Base-by-base conservation (phyloP, 2,329 filamentous ascomycete genomes). In the Biscogniauxia marginata region DNA sequence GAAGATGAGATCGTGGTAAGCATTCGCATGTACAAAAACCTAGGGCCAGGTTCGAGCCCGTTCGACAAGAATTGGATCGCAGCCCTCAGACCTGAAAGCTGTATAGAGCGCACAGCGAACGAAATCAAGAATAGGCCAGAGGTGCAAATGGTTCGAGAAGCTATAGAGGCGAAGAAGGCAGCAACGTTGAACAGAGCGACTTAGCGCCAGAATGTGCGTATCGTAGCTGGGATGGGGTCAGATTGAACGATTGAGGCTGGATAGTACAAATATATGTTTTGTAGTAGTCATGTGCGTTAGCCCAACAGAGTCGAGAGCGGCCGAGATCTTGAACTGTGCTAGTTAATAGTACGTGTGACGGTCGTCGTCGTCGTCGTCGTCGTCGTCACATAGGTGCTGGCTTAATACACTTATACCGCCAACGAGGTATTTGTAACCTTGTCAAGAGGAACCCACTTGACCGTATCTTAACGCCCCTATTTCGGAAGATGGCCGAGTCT, bases 11-110 rank as follows among this genome's bases (percentile, higher is more conserved):
- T 62, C 24, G 49, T 54, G 34, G 58, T 60, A 3, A 18, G 53
- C 22, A 22, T 60, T 19, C 46, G 24, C 21, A 43, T 56, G n/a
- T 62, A 47, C 47, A 62, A 56, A 39, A 51, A 60, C 21, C 55
- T 60, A 19, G 54, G 58, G 21, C 49, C 53, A 19, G 54, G 47
- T 20, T 39, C 18, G 19, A 20, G n/a, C 39, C 54, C 58, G 20
- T 60, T 54, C 43, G 55, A 62, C 16, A n/a, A 7, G 19, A 57
- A 57, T 20, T 60, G 58, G 55, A 46, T 57, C 25, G 50, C 58
- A 23, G 60, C 55, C n/a, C 54, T 60, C 25, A 49, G 54, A 34
- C 39, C 34, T 5, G 39, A 53, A 6, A 2, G 13, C 30, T 16
- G 24, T 24, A 22, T 50, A 21, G 7, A 23, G 47, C n/a, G 48